Base-by-base conservation (phyloP, 1,284 basidiomycete species). In the Anthracocystis panici-leucophaei region DNA sequence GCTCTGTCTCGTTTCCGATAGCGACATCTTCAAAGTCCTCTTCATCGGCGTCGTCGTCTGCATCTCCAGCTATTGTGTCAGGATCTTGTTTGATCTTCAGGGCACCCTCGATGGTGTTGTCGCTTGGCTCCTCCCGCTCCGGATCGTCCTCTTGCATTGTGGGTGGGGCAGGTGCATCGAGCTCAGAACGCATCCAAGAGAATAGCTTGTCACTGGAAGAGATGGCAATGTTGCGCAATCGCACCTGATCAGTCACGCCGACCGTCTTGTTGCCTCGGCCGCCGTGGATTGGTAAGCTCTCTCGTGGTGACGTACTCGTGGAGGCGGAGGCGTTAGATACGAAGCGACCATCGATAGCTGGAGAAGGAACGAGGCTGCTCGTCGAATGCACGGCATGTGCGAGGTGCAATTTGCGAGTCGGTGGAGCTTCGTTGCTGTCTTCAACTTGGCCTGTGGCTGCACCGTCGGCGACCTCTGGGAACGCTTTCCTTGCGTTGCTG, bases 161-260 rank as follows among this genome's bases (percentile, higher is more conserved):
- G 0, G 81, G 81, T 20, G 81, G 81, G 10, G 64, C 58, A 21
- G 73, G 75, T 5, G 62, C 60, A 57, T 80, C 72, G 10, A 81
- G 62, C 42, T 79, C 61, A 5, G 57, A 42, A 3, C 81, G 67
- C 81, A 83, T 82, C 81, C 81, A 83, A 1, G 65, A 62, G 60
- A 83, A 83, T 7, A 83, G 68, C 51, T 77, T 77, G 31, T 83
- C 80, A 12, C 69, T 65, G 3, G 80, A 77, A 14, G 61, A 57
- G 12, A 78, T 56, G 18, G 75, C 75, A 21, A 82, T 79, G 54
- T 83, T 79, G n/a, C 81, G 73, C 53, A 83, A 40, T 16, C 81
- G 58, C 0, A 83, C 71, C 44, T 78, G 62, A 35, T 83, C 77
- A 10, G 81, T 83, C 38, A 77, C 60, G 2, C 64, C 75, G 11